These are phyloP conservation scores for Paracorniculantispora psalliotae DNA, from an alignment of 2,329 filamentous ascomycete genomes.

Conservation along the genomic window DNA sequence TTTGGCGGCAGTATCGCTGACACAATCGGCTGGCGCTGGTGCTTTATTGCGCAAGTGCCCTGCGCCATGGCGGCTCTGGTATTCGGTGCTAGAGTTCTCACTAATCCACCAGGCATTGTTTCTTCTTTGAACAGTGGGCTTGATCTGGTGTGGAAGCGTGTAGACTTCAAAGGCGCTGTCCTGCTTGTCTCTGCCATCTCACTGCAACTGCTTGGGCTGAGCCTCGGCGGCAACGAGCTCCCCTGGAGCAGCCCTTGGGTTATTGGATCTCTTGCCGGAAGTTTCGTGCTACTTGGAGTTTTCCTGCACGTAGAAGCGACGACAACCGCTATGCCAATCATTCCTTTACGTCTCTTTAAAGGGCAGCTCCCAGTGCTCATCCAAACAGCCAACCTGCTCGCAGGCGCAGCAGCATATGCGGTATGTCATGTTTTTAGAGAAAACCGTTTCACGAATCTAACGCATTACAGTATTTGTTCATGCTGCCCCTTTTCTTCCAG, in stretches of 20 bases:
- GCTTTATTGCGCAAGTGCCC: constrained; percentile 59
- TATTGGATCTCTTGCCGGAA: constrained; percentile 38
- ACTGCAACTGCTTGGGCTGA: constrained; percentile 50
- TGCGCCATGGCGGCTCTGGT: constrained; percentile 51
- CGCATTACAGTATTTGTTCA: constrained; percentile 54
- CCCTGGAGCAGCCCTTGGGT: constrained; percentile 48
- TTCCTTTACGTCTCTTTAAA: constrained; percentile 52
- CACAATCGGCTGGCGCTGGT: constrained; percentile 63
- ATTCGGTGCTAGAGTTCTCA: constrained; percentile 48
- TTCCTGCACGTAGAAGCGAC: constrained; percentile 46
- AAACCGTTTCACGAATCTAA: background rate
- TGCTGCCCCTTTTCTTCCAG: constrained; percentile 66
- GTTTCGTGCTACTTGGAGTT: constrained; percentile 35
- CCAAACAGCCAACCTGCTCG: constrained; percentile 55
- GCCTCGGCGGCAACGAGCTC: constrained; percentile 51
- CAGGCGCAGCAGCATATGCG: constrained; percentile 57
- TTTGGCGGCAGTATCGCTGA: constrained; percentile 62
- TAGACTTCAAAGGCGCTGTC: constrained; percentile 54
- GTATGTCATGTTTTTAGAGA: constrained; percentile 35
- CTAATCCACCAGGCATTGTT: constrained; percentile 35
- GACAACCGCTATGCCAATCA: constrained; percentile 47
- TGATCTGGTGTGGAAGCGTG: constrained; percentile 43
- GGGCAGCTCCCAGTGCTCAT: constrained; percentile 50
- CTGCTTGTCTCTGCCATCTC: constrained; percentile 55
- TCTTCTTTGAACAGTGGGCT: constrained; percentile 25